Evolutionary conservation across 2,329 filamentous ascomycete species (phyloP).

Genomic region (Trichoderma lentiforme): DNA sequence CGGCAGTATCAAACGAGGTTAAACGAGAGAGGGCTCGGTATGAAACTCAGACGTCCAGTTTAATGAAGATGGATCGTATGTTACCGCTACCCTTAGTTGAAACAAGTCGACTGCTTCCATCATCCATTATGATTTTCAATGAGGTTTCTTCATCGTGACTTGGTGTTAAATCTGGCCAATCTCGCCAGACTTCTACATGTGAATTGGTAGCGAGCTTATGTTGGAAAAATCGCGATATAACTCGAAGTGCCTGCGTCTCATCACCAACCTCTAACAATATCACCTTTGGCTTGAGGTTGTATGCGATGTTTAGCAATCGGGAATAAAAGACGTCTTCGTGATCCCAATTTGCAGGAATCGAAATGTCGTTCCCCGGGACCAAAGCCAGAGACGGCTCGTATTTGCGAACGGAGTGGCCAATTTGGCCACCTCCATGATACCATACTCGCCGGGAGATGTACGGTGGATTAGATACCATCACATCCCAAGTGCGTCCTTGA

Average conservation of each 20-base stretch:
- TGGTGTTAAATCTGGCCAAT: conserved; percentile 52
- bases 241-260: conserved; percentile 61
- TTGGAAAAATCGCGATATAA: conserved; percentile 48
- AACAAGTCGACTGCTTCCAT: conserved; percentile 27
- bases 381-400: conserved; percentile 80
- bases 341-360: conserved; percentile 31
- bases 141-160: conserved; percentile 27
- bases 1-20: not conserved
- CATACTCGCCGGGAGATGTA: conserved; percentile 67
- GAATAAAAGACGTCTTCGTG: conserved; percentile 64
- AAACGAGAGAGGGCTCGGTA: not conserved
- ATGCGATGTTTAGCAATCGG: conserved; percentile 56
- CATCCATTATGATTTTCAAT: conserved; percentile 24
- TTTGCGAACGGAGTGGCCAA: conserved; percentile 72
- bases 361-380: conserved; percentile 48
- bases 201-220: conserved; percentile 30
- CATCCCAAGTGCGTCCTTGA: conserved; percentile 43
- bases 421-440: conserved; percentile 36
- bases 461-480: conserved; percentile 86
- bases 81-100: conserved; percentile 46
- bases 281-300: conserved; percentile 47
- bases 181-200: conserved; percentile 67
- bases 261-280: conserved; percentile 72
- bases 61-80: conserved; percentile 42
- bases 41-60: not conserved